Percentiles rank a stretch among this genome's conserved stretches.
Evolutionary conservation across 345 rosid species (phyloP).

Genomic region (Angophora floribunda): DNA sequence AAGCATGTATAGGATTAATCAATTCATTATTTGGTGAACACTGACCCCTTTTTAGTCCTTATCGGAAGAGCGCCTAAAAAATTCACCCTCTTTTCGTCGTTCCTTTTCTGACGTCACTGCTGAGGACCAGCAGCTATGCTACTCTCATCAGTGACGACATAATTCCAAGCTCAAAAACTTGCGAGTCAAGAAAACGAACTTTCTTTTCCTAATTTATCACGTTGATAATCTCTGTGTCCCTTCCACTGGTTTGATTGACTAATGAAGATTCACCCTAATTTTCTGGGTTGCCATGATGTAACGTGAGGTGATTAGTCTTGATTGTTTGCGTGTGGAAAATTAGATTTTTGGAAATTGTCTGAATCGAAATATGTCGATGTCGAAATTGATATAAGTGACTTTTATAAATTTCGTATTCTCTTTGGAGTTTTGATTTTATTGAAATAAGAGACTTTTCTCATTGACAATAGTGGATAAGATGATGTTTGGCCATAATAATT

Average conservation of each 20-base stretch:
- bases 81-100: background rate
- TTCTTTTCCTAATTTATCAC: background rate
- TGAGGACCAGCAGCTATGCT: background rate
- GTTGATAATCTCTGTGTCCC: background rate
- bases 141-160: background rate
- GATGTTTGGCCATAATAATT: background rate
- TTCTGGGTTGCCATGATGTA: background rate
- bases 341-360: background rate
- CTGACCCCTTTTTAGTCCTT: background rate
- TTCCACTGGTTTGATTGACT: background rate
- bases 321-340: rapidly evolving
- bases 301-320: background rate
- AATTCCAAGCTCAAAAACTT: background rate
- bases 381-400: background rate
- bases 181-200: background rate
- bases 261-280: background rate
- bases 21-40: background rate
- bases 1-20: background rate
- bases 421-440: background rate
- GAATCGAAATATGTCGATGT: background rate
- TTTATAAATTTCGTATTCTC: background rate
- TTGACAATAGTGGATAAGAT: background rate
- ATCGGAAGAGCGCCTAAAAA: background rate
- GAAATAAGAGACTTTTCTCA: background rate
- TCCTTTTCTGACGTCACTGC: background rate